Conservation (phyloP, 345 rosid genomes). For the Noccaea caerulescens region DNA sequence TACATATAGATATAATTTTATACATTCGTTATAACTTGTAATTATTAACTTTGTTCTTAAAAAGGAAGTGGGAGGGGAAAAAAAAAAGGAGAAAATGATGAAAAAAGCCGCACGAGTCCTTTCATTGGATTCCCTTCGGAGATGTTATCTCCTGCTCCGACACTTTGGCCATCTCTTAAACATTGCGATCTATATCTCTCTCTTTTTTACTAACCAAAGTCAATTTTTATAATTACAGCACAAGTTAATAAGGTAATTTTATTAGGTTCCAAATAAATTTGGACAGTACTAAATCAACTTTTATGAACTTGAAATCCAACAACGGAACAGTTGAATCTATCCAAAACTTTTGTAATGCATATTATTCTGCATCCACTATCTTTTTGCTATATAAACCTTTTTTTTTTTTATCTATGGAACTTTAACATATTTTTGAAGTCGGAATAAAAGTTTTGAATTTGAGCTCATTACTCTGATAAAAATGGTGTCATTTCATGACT, state of each 20-base stretch:
- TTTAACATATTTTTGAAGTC: constrained; percentile 13
- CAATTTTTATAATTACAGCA: neutral
- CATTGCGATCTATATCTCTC: neutral
- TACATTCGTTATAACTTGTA: constrained; percentile 13
- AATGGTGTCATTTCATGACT: neutral
- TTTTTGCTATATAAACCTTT: neutral
- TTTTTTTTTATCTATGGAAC: neutral
- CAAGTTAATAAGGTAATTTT: neutral
- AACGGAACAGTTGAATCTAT: constrained; percentile 26
- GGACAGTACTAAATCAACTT: neutral
- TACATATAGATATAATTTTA: constrained; percentile 1
- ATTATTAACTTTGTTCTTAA: constrained; percentile 18
- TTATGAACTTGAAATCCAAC: constrained; percentile 12
- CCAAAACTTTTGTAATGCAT: constrained; percentile 27
- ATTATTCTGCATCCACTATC: constrained; percentile 17
- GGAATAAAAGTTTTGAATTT: constrained; percentile 14
- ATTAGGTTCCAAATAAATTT: neutral
- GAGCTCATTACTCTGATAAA: constrained; percentile 10
- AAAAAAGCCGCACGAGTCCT: constrained; percentile 46
- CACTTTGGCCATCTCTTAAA: constrained; percentile 22
- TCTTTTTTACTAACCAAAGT: neutral
- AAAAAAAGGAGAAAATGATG: constrained; percentile 30
- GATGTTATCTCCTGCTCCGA: constrained; percentile 31
- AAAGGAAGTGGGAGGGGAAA: neutral
- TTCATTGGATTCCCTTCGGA: constrained; percentile 46